These are phyloP conservation scores for Carallia pectinifolia DNA, from an alignment of 345 rosid genomes.

Conservation along the genomic window DNA sequence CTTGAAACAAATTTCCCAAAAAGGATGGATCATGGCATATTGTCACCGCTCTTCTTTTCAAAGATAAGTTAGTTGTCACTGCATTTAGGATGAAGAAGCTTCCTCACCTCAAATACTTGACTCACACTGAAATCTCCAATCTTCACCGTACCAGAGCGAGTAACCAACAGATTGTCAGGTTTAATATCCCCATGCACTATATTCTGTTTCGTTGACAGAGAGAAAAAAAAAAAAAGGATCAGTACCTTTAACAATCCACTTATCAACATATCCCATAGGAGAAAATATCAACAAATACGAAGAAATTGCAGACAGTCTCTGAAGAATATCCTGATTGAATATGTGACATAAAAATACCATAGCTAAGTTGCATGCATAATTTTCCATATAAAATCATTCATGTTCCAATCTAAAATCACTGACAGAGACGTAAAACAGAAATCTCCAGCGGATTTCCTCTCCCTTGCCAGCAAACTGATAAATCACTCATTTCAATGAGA, in stretches of 20 bases:
- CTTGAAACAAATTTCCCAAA: too few relatives aligned
- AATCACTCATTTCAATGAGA: too few relatives aligned
- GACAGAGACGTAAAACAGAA: background rate
- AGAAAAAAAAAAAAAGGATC: background rate
- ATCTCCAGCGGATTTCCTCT: background rate
- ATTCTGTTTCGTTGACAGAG: slow-evolving; percentile 46
- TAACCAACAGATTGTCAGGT: slow-evolving; percentile 91
- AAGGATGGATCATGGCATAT: background rate
- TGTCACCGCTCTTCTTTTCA: background rate
- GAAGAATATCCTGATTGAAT: background rate
- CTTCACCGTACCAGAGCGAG: slow-evolving; percentile 71
- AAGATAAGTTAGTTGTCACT: background rate
- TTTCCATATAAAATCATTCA: background rate
- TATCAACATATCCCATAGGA: background rate
- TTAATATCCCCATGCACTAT: slow-evolving; percentile 95
- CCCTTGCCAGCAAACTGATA: background rate
- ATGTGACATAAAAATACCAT: background rate
- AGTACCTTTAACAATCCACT: background rate
- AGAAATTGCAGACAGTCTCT: background rate
- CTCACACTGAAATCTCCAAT: slow-evolving; percentile 98
- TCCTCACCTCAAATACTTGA: slow-evolving; percentile 87
- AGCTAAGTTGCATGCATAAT: slow-evolving; percentile 1
- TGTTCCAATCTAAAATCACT: background rate
- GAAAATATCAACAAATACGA: background rate
- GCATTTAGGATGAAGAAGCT: slow-evolving; percentile 2